Conservation (phyloP, 2,329 filamentous ascomycete genomes). For the Phoma sp. region DNA sequence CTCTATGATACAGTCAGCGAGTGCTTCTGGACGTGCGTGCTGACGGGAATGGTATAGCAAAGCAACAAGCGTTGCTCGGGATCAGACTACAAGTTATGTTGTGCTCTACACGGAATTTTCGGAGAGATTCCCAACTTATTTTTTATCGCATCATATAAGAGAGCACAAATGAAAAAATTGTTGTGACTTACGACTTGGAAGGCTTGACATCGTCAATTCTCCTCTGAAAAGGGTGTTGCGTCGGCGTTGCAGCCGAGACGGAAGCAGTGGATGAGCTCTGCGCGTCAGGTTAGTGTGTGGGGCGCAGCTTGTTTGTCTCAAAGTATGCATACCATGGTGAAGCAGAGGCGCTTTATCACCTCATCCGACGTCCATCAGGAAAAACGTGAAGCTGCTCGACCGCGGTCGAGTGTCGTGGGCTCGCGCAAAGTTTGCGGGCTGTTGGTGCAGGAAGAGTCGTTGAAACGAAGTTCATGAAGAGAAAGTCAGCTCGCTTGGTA, state of each 20-base stretch:
- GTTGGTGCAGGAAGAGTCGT: conserved; percentile 29
- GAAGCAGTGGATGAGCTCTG: conserved; percentile 72
- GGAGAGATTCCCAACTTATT: conserved; percentile 99
- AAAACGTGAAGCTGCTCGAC: conserved; percentile 36
- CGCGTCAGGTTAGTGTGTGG: conserved; percentile 24
- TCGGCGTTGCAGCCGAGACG: conserved; percentile 74
- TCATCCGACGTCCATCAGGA: conserved; percentile 48
- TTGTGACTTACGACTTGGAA: conserved; percentile 78
- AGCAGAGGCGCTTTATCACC: conserved; percentile 35
- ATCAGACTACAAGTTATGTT: conserved; percentile 80
- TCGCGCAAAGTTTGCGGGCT: conserved; percentile 40
- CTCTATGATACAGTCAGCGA: conserved; percentile 62
- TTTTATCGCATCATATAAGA: conserved; percentile 75
- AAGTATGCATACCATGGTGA: conserved; percentile 44
- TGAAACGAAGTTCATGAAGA: conserved; percentile 30
- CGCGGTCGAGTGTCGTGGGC: conserved; percentile 38
- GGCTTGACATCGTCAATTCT: conserved; percentile 84
- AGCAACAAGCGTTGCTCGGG: conserved; percentile 31
- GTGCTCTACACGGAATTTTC: conserved; percentile 91
- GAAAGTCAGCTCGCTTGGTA: conserved; percentile 36
- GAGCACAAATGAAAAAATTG: conserved; percentile 8
- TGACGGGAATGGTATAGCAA: conserved; percentile 7
- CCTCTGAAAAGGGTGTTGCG: conserved; percentile 76
- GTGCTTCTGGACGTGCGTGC: neutral
- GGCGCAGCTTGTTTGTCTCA: conserved; percentile 1